Evolutionary conservation across 768 basidiomycete species (phyloP).

Genomic region (Lactifluus echinatus): DNA sequence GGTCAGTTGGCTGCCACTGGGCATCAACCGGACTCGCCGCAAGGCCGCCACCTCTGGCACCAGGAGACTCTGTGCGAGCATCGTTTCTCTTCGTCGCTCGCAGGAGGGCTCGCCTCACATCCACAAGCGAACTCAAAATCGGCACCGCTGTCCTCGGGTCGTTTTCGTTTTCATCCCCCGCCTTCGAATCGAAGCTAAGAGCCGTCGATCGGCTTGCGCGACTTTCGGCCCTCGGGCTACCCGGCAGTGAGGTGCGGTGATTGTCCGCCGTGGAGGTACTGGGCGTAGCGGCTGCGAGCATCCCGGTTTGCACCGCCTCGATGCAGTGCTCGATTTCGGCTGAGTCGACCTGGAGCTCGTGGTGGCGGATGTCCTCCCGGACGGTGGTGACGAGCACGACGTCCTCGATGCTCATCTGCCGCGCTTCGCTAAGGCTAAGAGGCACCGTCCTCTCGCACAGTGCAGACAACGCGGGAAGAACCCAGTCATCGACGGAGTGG

Average conservation of each 20-base stretch:
- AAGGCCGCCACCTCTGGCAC: no score
- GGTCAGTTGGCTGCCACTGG: not conserved
- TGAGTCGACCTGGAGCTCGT: constrained; percentile 1
- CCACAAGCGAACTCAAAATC: not conserved
- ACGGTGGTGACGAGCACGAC: constrained; percentile 10
- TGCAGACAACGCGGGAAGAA: constrained; percentile 9
- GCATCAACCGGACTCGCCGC: not conserved
- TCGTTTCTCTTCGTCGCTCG: not conserved
- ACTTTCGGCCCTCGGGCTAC: not conserved
- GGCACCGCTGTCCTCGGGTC: not conserved
- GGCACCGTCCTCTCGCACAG: constrained; percentile 14
- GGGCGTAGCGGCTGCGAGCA: constrained; percentile 1
- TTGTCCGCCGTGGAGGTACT: no score
- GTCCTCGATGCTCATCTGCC: constrained; percentile 16
- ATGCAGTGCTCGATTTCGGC: constrained; percentile 4
- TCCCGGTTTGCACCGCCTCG: constrained; percentile 4
- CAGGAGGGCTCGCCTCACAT: not conserved
- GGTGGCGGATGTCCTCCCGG: constrained; percentile 18
- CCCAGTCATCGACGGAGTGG: constrained; percentile 15
- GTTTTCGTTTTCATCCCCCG: not conserved
- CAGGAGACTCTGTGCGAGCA: no score
- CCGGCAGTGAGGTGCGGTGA: not conserved
- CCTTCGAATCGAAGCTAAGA: not conserved
- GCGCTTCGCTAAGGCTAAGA: constrained; percentile 13
- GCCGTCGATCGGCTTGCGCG: not conserved